These are phyloP conservation scores for Lepidium africanum DNA, from an alignment of 345 rosid species.

Conservation along the genomic window DNA sequence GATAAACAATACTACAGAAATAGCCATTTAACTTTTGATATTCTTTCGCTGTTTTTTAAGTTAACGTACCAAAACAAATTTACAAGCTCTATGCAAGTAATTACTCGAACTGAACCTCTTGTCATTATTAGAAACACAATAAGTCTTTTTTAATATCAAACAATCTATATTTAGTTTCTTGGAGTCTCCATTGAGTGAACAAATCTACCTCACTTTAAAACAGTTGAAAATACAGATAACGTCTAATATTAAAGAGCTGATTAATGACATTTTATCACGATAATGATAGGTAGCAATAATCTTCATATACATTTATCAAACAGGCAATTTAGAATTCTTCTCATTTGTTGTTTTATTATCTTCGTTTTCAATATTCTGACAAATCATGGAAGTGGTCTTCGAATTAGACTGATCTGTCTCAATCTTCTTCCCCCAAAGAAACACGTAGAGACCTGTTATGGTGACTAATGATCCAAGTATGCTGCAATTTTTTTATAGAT, in stretches of 20 bases:
- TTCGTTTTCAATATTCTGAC: slow-evolving; percentile 6
- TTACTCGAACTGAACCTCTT: no score
- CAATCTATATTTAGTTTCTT: not conserved
- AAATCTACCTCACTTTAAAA: not conserved
- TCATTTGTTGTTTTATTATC: not conserved
- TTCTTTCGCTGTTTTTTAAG: no score
- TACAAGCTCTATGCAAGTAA: not conserved
- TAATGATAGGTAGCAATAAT: not conserved
- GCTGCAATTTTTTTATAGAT: not conserved
- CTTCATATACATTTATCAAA: not conserved
- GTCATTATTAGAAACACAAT: no score
- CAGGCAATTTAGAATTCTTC: slow-evolving; percentile 5
- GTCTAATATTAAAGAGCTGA: not conserved
- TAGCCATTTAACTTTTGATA: no score
- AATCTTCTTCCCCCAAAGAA: slow-evolving; percentile 29
- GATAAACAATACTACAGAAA: no score
- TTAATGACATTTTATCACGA: not conserved
- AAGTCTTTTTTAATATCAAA: no score
- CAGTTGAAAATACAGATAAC: not conserved
- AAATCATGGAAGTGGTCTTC: not conserved
- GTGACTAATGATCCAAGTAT: slow-evolving; percentile 25
- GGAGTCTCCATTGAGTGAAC: not conserved
- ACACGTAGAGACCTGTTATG: slow-evolving; percentile 27
- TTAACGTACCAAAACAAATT: not conserved
- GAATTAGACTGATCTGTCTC: slow-evolving; percentile 10